phyloP scores from a whole-genome alignment of 2,329 filamentous ascomycete genomes.

The Dactylella cylindrospora region DNA sequence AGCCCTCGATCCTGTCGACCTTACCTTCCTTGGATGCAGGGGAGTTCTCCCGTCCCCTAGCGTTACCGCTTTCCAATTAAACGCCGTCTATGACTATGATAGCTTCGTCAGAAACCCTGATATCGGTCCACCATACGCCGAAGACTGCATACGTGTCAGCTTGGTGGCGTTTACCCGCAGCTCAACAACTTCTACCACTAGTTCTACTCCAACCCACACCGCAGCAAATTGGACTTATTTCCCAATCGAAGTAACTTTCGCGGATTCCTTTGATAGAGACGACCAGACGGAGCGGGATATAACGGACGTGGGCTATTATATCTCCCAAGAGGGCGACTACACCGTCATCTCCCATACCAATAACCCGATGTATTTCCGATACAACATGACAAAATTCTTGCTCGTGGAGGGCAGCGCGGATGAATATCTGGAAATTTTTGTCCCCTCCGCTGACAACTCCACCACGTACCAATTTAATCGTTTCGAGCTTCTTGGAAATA shows the following conservation, averaged over 20 bases:
- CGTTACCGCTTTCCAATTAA: slow-evolving; percentile 7
- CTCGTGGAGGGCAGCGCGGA: neutral
- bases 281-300: slow-evolving; percentile 9
- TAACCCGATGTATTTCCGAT: slow-evolving; percentile 8
- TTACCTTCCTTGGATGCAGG: slow-evolving; percentile 13
- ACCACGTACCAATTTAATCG: neutral
- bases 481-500: slow-evolving; percentile 5
- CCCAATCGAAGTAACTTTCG: slow-evolving; percentile 17
- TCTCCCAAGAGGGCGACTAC: neutral
- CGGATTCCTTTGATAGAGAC: neutral
- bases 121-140: slow-evolving; percentile 1
- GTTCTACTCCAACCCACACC: neutral
- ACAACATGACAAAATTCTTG: slow-evolving; percentile 3
- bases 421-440: neutral
- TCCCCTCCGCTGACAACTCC: neutral
- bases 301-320: slow-evolving; percentile 5
- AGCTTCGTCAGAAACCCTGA: slow-evolving; percentile 1
- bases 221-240: slow-evolving; percentile 18
- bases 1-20: neutral
- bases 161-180: slow-evolving; percentile 1
- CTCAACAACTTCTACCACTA: neutral
- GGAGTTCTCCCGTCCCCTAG: neutral
- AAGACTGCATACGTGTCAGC: slow-evolving; percentile 3
- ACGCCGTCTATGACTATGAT: slow-evolving; percentile 3
- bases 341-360: no score